Evolutionary conservation across 108 stramenopile genomes (phyloP), one percentile per base, ranked within the genome.

Genomic region (Mayamaea pseudoterrestris): DNA sequence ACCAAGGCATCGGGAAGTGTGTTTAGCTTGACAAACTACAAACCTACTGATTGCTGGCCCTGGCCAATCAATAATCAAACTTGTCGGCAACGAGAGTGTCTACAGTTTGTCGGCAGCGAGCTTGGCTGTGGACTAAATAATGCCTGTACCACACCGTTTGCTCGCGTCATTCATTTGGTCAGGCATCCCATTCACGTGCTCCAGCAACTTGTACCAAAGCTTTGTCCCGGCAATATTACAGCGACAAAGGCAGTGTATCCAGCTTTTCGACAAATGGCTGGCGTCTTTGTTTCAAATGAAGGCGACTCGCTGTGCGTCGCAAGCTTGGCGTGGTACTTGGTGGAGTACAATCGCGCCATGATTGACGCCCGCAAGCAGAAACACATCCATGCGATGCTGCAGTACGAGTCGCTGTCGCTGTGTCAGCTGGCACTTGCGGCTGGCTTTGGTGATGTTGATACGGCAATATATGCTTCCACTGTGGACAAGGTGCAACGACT

Each of bases 1-100:
- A 57, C 65, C 39, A 79, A 73, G 73, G 78, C 73, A 31, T 75
- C 73, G 37, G 37, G 18, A 39, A 8, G 20, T 20, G 37, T 39
- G 37, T 14, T 39, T 20, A 8, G 3, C 37, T 3, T 39, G 37
- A n/a, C n/a, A n/a, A n/a, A n/a, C n/a, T n/a, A n/a, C n/a, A n/a
- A n/a, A n/a, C n/a, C n/a, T n/a, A n/a, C n/a, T n/a, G n/a, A n/a
- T n/a, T n/a, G n/a, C n/a, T n/a, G n/a, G n/a, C n/a, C n/a, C n/a
- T n/a, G n/a, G n/a, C n/a, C n/a, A n/a, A n/a, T n/a, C n/a, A n/a
- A n/a, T n/a, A n/a, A n/a, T n/a, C n/a, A n/a, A n/a, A n/a, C n/a
- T 34, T 34, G 32, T 44, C 26, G 44, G 44, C n/a, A 14, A n/a
- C 22, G 26, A 26, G 16, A 16, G 5, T 44, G 44, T 22, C 14